Conservation (phyloP, 345 rosid genomes). For the Sonneratia alba region DNA sequence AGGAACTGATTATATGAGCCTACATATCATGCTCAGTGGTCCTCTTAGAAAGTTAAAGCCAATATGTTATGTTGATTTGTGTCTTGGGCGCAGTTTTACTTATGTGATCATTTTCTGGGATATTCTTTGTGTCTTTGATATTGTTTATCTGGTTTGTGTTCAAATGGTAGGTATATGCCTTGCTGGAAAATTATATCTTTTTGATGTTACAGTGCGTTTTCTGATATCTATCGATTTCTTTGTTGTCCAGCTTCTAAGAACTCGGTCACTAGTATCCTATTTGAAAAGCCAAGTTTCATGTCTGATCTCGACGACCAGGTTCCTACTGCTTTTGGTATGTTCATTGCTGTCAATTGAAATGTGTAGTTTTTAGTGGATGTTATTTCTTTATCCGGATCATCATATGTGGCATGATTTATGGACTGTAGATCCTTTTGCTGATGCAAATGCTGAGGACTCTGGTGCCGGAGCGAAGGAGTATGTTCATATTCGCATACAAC, state of each 20-base stretch:
- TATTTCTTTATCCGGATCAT: background rate
- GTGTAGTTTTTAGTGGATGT: background rate
- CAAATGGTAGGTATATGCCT: background rate
- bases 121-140: background rate
- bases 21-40: background rate
- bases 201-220: no score
- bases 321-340: conserved; percentile 62
- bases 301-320: conserved; percentile 66
- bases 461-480: conserved; percentile 66
- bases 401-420: background rate
- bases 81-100: background rate
- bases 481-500: conserved; percentile 71
- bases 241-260: conserved; percentile 35
- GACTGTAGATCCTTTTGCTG: conserved; percentile 58
- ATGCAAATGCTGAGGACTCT: conserved; percentile 78
- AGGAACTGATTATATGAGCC: background rate
- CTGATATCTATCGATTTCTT: no score
- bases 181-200: background rate
- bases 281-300: conserved; percentile 42
- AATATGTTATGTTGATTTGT: background rate
- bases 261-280: conserved; percentile 26
- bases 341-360: background rate
- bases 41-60: background rate
- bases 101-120: background rate
- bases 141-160: background rate